Percentiles rank a stretch among this genome's conserved stretches.
Evolutionary conservation across 2,329 filamentous ascomycete genomes (phyloP).

Genomic region (Pleomassaria siparia): DNA sequence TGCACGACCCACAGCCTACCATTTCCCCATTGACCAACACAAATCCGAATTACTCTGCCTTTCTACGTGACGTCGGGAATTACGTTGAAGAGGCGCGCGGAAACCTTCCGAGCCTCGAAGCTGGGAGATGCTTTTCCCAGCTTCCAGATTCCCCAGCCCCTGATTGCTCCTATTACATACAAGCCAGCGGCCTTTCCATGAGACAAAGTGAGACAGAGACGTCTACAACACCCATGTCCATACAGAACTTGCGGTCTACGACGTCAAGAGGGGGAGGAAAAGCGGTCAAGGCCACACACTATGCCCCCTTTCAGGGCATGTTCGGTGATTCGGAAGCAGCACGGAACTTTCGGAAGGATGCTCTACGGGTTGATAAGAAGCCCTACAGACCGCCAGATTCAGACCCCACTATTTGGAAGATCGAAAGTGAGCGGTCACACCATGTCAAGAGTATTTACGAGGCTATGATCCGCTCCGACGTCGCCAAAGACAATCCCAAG

Average conservation of each 20-base stretch:
- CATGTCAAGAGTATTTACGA: slow-evolving; percentile 33
- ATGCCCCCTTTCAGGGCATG: slow-evolving; percentile 19
- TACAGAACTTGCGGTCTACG: slow-evolving; percentile 7
- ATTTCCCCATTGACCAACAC: slow-evolving; percentile 4
- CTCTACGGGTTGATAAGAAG: slow-evolving; percentile 26
- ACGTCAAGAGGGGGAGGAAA: slow-evolving; percentile 6
- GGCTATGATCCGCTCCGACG: slow-evolving; percentile 33
- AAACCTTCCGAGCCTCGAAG: background rate
- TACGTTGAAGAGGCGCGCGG: slow-evolving; percentile 11
- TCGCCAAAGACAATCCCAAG: slow-evolving; percentile 30
- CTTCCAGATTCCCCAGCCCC: background rate
- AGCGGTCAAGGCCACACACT: slow-evolving; percentile 12
- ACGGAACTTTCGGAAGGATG: slow-evolving; percentile 24
- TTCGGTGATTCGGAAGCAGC: slow-evolving; percentile 25
- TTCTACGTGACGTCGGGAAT: slow-evolving; percentile 16
- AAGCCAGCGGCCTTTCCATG: slow-evolving; percentile 7
- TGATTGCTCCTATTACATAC: slow-evolving; percentile 12
- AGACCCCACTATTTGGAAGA: slow-evolving; percentile 24
- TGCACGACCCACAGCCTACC: slow-evolving; percentile 7
- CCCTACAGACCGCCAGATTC: slow-evolving; percentile 26
- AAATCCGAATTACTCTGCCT: slow-evolving; percentile 6
- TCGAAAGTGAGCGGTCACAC: slow-evolving; percentile 19
- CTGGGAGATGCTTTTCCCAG: background rate
- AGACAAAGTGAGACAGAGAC: slow-evolving; percentile 2
- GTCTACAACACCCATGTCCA: no score